phyloP scores from a whole-genome alignment of 352 stramenopile genomes.

The Pythium plurisporium region DNA sequence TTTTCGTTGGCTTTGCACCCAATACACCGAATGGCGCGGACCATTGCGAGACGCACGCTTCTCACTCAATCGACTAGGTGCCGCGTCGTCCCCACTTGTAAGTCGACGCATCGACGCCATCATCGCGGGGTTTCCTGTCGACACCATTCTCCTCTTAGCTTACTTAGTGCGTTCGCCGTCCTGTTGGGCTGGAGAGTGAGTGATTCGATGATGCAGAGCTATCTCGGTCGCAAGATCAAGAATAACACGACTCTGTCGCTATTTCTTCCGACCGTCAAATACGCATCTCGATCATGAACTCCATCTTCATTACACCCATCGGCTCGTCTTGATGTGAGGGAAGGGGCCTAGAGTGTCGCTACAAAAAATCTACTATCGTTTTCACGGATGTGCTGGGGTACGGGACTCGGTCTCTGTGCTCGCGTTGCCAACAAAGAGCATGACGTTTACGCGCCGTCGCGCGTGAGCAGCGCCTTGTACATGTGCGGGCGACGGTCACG shows the following conservation, averaged over 20 bases:
- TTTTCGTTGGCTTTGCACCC: conserved; percentile 45
- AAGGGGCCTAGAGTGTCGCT: no score
- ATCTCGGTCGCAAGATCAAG: no score
- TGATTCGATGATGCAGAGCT: no score
- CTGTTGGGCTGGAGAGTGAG: no score
- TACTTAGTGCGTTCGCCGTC: no score
- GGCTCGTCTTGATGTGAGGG: no score
- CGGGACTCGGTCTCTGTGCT: no score
- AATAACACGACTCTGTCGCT: neutral
- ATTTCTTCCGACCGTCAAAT: no score
- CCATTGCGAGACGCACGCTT: conserved; percentile 59
- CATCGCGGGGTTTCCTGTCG: neutral
- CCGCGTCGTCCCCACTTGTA: conserved; percentile 1
- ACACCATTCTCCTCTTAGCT: neutral
- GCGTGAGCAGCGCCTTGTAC: conserved; percentile 76
- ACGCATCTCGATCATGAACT: no score
- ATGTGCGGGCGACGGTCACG: conserved; percentile 83
- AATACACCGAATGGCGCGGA: conserved; percentile 74
- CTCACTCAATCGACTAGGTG: conserved; percentile 46
- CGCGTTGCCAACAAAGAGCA: no score
- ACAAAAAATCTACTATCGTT: neutral
- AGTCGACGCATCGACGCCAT: conserved; percentile 2
- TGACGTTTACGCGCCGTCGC: conserved; percentile 65
- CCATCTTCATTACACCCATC: no score
- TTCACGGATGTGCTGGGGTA: neutral